Evolutionary conservation across 1,284 basidiomycete genomes (phyloP), one percentile per base, ranked within the genome.

Genomic region (Ganoderma resinaceum): DNA sequence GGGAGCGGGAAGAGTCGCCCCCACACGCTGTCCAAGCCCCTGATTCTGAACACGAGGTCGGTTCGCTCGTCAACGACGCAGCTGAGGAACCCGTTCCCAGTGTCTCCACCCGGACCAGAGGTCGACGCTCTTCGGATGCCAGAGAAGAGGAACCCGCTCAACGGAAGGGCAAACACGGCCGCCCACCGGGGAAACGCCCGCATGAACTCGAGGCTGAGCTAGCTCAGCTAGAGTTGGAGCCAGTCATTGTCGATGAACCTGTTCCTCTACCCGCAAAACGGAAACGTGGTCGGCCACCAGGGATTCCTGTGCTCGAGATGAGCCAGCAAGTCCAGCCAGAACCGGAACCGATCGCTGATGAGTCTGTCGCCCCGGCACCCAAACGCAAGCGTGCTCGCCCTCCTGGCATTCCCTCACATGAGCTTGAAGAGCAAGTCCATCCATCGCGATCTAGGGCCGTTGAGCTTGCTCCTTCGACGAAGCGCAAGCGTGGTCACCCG

Each of bases 31-130:
- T 46, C 7, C 52, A 69, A 20, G 31, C 20, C n/a, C 26, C 52
- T 8, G 67, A 74, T 46, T 74, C 73, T 4, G 75, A 76, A 57
- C 61, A 46, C 71, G 58, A 60, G 37, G 58, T 74, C 0, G 72
- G 63, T 37, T 72, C 71, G 1, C 62, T 75, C 31, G 72, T 76
- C 40, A 68, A 65, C 9, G 70, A 71, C 20, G 74, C 74, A 60
- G 61, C 63, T 3, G 61, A 67, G 20, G 61, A 59, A 33, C 29
- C 52, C 14, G 23, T 23, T 55, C 26, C 52, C 2, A 55, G 52
- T 18, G 14, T 31, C 29, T 55, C 52, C 52, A 55, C 52, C 18
- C 62, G 55, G 37, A 31, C 72, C 16, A 75, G 76, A 57, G 77
- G 76, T n/a, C 75, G 61, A 53, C 70, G 65, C 18, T 75, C 67